Base-by-base conservation (phyloP, 169 alveolate genomes). In the Eimeria falciformis region DNA sequence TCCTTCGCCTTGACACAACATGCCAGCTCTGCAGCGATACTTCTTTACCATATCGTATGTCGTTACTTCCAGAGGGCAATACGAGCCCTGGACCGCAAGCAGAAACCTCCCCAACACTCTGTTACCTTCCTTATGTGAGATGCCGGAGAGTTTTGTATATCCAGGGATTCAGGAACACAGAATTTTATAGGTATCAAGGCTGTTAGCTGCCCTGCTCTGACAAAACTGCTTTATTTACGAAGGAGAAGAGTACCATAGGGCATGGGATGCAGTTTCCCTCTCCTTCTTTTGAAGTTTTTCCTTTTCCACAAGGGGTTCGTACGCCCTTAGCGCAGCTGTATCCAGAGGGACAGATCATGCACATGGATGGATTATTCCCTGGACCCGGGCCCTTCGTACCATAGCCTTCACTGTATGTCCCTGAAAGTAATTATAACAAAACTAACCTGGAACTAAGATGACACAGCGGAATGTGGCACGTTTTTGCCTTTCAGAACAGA, bases 341-440 rank as follows among this genome's bases (percentile, higher is more conserved):
- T 25, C 85, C 85, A 25, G 85, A 17, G 45, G 85, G 85, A 43
- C 85, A 75, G 11, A 56, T 18, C 85, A 25, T 75, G 66, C 85
- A 75, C 85, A 75, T 75, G 14, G 85, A 75, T 29, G 56, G 56
- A 33, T 75, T 56, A 62, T 7, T 46, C 17, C 85, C 85, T 1
- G 85, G 85, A 5, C 85, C 85, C 23, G 85, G 85, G 43, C n/a
- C 43, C 66, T 75, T 75, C 6, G 85, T 75, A 62, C 85, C 85
- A 43, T 75, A 45, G 85, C 85, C 85, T 14, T 75, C 85, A 43
- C 85, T 75, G 66, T 75, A 75, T 5, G 85, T 75, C 43, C 85
- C 85, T 75, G 45, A 0, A 29, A 1, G 43, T 45, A 75, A 2
- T 11, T n/a, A 1, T 47, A 5, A 7, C 9, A 4, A 5, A 40